Evolutionary conservation across 164 flowering plant genomes (phyloP).

Genomic region (Stephania japonica): DNA sequence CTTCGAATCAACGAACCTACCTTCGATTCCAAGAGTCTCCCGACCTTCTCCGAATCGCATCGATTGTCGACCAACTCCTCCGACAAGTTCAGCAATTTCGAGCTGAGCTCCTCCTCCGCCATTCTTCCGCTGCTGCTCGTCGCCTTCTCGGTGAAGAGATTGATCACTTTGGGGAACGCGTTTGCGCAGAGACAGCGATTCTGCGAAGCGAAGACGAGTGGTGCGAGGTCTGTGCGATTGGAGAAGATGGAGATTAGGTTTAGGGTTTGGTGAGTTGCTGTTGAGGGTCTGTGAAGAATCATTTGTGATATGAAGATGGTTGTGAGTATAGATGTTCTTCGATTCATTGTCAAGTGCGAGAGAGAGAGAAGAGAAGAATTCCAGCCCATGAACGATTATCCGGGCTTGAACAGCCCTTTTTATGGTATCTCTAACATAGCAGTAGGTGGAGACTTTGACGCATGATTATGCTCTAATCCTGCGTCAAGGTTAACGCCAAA

Average conservation of each 20-base stretch:
- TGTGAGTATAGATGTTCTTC: slow-evolving; percentile 8
- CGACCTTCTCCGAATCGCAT: slow-evolving; percentile 24
- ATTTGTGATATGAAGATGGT: slow-evolving; percentile 22
- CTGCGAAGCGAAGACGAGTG: slow-evolving; percentile 1
- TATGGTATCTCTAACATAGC: too few relatives aligned
- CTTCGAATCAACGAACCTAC: slow-evolving; percentile 26
- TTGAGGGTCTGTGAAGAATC: slow-evolving; percentile 10
- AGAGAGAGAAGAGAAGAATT: too few relatives aligned
- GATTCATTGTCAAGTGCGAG: not conserved
- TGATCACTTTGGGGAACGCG: slow-evolving; percentile 4
- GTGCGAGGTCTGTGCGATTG: not conserved
- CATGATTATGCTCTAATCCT: too few relatives aligned
- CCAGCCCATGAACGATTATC: too few relatives aligned
- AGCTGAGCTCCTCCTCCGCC: slow-evolving; percentile 8
- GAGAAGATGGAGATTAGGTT: slow-evolving; percentile 1
- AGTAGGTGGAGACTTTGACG: too few relatives aligned
- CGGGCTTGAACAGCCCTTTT: too few relatives aligned
- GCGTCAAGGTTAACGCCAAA: too few relatives aligned
- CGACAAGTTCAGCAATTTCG: slow-evolving; percentile 22
- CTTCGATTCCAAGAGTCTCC: slow-evolving; percentile 39
- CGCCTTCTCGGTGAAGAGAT: slow-evolving; percentile 26
- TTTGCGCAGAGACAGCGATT: slow-evolving; percentile 6
- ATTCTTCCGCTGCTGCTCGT: not conserved
- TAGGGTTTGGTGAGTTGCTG: slow-evolving; percentile 6
- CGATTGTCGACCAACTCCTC: slow-evolving; percentile 29